phyloP scores from a whole-genome alignment of 495 filamentous ascomycete species.

The Usnea hakonensis region DNA sequence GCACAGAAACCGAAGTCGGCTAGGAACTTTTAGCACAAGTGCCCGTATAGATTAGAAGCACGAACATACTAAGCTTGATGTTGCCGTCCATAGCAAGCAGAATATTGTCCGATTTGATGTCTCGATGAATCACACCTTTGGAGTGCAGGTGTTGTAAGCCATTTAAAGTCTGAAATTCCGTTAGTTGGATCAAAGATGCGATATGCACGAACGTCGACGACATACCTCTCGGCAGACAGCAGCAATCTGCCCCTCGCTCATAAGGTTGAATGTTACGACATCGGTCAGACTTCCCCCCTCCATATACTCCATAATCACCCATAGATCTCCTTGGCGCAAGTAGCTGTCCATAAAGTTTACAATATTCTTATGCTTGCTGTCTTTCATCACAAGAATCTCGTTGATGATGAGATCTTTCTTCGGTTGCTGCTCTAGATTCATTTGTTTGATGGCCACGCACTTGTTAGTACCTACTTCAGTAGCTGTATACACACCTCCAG shows the following conservation, averaged over 20 bases:
- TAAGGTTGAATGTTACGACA: constrained; percentile 97
- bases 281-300: constrained; percentile 96
- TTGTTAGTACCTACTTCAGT: constrained; percentile 75
- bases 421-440: constrained; percentile 96
- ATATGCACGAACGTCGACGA: constrained; percentile 5
- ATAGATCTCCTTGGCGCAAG: constrained; percentile 78
- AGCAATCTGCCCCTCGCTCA: constrained; percentile 95
- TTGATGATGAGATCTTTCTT: constrained; percentile 99
- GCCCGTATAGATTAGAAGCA: constrained; percentile 8
- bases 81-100: constrained; percentile 89
- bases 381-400: constrained; percentile 98
- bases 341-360: constrained; percentile 99
- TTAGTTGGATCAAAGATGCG: constrained; percentile 11
- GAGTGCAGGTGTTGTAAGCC: constrained; percentile 94
- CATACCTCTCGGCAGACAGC: constrained; percentile 83
- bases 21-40: constrained; percentile 37
- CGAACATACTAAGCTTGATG: constrained; percentile 87
- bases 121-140: constrained; percentile 94
- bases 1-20: constrained; percentile 99
- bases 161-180: constrained; percentile 56
- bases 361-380: constrained; percentile 95
- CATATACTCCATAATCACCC: constrained; percentile 99
- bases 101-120: constrained; percentile 99
- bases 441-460: constrained; percentile 97
- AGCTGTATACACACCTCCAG: constrained; percentile 90